A percentile compares a stretch with the other conserved stretches of the same genome.
These are phyloP conservation scores for Trypanosomatidae sp. DNA, from an alignment of 208 protist genomes.

Conservation along the genomic window DNA sequence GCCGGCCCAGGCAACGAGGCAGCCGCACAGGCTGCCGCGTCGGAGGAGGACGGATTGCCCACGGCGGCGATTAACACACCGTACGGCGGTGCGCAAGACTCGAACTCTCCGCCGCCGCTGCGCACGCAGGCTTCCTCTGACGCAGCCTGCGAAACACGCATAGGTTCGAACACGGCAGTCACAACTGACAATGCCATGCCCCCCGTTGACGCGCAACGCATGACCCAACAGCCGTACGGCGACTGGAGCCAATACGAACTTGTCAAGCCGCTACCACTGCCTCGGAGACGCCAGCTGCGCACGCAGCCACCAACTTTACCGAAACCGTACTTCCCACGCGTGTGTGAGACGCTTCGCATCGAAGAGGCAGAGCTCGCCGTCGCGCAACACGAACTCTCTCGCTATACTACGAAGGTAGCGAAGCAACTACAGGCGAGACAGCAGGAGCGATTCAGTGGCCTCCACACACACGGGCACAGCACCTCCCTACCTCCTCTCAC, in stretches of 20 bases:
- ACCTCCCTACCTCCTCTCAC: slow-evolving; percentile 3
- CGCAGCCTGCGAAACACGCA: background rate
- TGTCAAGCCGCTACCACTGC: background rate
- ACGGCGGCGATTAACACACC: background rate
- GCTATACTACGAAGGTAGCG: background rate
- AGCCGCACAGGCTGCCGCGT: too few species aligned
- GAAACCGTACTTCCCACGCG: slow-evolving; percentile 13
- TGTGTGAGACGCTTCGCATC: background rate
- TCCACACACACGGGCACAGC: background rate
- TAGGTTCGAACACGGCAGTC: background rate
- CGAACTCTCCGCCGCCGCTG: background rate
- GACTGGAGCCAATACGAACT: background rate
- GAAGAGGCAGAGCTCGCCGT: slow-evolving; percentile 5
- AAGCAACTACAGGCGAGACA: background rate
- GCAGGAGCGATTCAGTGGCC: too few species aligned
- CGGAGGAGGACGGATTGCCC: background rate
- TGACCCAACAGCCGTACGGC: background rate
- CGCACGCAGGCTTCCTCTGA: background rate
- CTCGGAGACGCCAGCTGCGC: background rate
- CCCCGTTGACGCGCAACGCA: background rate
- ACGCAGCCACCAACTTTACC: background rate
- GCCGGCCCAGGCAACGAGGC: background rate
- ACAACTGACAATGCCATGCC: background rate
- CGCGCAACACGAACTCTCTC: slow-evolving; percentile 1
- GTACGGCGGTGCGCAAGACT: background rate